A percentile compares a stretch with the other conserved stretches of the same genome.
These are phyloP conservation scores for Heliamphora pulchella DNA, from an alignment of 179 eudicot genomes.

Conservation along the genomic window DNA sequence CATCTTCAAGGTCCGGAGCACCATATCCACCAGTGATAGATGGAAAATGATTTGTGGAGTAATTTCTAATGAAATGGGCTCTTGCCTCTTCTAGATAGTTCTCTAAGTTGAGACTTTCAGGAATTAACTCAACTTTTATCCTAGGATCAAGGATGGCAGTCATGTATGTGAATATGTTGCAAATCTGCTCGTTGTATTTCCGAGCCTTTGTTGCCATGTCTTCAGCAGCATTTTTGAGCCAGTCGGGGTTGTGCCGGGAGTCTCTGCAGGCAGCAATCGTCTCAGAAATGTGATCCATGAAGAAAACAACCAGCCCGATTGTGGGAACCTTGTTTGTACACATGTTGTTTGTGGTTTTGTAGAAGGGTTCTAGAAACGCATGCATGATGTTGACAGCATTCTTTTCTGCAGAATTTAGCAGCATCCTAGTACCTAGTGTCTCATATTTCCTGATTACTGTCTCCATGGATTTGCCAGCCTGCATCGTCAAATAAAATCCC, in stretches of 20 bases:
- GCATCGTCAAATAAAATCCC: constrained; percentile 17
- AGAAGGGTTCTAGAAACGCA: constrained; percentile 65
- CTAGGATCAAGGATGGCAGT: constrained; percentile 79
- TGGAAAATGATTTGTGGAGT: constrained; percentile 45
- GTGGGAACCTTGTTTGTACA: constrained; percentile 56
- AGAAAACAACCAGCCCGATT: constrained; percentile 65
- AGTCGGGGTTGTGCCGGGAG: constrained; percentile 64
- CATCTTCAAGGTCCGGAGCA: constrained; percentile 40
- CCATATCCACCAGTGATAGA: constrained; percentile 35
- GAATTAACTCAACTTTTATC: constrained; percentile 68
- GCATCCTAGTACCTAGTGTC: constrained; percentile 44
- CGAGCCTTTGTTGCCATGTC: constrained; percentile 52
- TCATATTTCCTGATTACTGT: constrained; percentile 50
- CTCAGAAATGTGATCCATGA: constrained; percentile 92
- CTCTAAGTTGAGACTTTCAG: constrained; percentile 58
- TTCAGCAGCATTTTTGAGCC: constrained; percentile 60
- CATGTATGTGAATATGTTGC: constrained; percentile 70
- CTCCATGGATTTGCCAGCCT: constrained; percentile 74
- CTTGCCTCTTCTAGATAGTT: constrained; percentile 63
- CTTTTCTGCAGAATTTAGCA: constrained; percentile 54
- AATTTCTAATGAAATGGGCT: constrained; percentile 56
- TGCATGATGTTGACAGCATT: constrained; percentile 53
- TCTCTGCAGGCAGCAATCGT: constrained; percentile 59
- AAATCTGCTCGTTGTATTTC: constrained; percentile 52
- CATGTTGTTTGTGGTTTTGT: constrained; percentile 64